Evolutionary conservation across 352 stramenopile species (phyloP).

Genomic region (Vaucheria bursata): DNA sequence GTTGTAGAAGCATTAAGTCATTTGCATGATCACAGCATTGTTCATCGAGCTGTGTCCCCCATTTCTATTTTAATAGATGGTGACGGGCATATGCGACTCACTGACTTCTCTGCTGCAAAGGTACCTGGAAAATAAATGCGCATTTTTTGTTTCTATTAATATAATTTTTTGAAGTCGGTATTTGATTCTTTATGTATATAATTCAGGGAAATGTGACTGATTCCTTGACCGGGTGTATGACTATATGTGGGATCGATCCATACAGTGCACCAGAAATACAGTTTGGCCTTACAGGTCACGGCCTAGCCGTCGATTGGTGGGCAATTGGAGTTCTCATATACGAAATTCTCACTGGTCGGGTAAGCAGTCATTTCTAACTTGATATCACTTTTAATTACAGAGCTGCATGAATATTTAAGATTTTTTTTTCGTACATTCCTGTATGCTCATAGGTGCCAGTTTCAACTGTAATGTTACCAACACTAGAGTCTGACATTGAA

Average conservation of each 20-base stretch:
- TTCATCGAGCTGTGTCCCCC: neutral
- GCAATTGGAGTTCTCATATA: constrained; percentile 22
- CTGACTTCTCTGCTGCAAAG: constrained; percentile 7
- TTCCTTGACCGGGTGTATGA: neutral
- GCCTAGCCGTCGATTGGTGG: constrained; percentile 23
- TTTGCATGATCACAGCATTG: neutral
- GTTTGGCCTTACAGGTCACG: constrained; percentile 2
- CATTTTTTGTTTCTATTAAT: neutral
- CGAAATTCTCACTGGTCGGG: constrained; percentile 17
- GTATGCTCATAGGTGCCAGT: constrained; percentile 2
- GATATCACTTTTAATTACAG: neutral
- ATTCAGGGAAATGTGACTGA: neutral
- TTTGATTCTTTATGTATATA: neutral
- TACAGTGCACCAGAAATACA: constrained; percentile 4
- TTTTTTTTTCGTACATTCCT: neutral
- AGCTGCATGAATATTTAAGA: neutral
- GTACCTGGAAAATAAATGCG: neutral
- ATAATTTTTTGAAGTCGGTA: neutral
- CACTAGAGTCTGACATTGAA: neutral
- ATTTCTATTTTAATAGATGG: neutral
- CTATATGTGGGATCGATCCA: neutral
- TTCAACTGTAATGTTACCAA: neutral
- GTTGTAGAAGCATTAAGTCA: neutral
- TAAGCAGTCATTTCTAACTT: neutral
- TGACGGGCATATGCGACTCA: neutral